Evolutionary conservation across 2,329 filamentous ascomycete species (phyloP).

Genomic region (Sporothrix inflata): DNA sequence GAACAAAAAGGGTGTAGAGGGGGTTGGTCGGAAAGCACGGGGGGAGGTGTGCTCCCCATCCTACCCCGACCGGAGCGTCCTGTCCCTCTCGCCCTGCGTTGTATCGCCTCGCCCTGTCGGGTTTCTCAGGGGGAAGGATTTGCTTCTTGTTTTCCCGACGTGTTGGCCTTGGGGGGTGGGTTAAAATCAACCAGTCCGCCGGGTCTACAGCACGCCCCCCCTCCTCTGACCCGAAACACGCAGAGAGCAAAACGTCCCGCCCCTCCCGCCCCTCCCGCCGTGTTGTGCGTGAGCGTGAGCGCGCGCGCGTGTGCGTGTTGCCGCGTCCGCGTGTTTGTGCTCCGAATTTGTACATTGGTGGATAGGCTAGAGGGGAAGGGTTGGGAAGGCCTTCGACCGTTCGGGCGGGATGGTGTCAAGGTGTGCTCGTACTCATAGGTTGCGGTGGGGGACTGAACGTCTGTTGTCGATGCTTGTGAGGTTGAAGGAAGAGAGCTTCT

Average conservation of each 20-base stretch:
- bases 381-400: neutral
- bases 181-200: neutral
- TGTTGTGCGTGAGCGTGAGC: too few species aligned
- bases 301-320: neutral
- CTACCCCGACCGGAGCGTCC: neutral
- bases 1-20: neutral
- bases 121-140: neutral
- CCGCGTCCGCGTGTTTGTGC: neutral
- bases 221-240: neutral
- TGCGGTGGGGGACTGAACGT: neutral
- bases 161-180: neutral
- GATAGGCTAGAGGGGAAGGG: neutral
- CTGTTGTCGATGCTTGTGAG: neutral
- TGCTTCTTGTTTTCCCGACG: neutral
- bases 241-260: neutral
- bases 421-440: neutral
- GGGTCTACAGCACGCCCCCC: neutral
- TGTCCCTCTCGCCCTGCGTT: neutral
- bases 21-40: neutral
- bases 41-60: neutral
- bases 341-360: too few species aligned
- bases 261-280: neutral
- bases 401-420: neutral
- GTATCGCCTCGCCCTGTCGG: neutral
- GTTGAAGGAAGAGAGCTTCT: neutral